Evolutionary conservation across 352 stramenopile species (phyloP), one percentile per base, ranked within the genome.

Genomic region (Phytophthora ramorum): DNA sequence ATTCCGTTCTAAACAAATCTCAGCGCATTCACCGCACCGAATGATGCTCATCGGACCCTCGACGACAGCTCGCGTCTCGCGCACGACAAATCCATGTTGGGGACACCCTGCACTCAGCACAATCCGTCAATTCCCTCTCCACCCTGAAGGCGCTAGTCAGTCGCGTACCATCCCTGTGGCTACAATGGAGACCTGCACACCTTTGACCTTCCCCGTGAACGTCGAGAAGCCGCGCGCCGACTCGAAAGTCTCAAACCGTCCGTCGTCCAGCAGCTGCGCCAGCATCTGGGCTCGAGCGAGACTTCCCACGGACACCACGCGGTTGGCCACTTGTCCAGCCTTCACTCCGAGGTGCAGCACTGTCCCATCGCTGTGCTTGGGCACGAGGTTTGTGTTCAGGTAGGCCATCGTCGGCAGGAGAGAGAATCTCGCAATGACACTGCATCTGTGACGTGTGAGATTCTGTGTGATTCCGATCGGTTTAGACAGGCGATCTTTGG

Each of bases 51-150:
- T 82, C 4, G 75, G 69, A 0, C 81, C 81, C 9, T 71, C 41
- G 3, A 87, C 74, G 20, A 90, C 66, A 10, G 69, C 73, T 22
- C 80, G 66, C n/a, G 73, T 71, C 63, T 92, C 84, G 28, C 84
- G 73, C 16, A 91, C 82, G 17, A 90, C 66, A 63, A 92, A 62
- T 92, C 84, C 82, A 92, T 92, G 59, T 90, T 92, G 10, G 84
- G 65, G 10, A 66, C 69, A 8, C 84, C 84, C 73, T 84, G 19
- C 32, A 26, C 12, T 3, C 20, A 49, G 1, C n/a, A 34, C 30
- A n/a, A 52, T 1, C 7, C n/a, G 7, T 44, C n/a, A 44, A 12
- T 16, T 12, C 34, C 34, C 38, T 20, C n/a, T 44, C 38, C 38
- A 44, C 16, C 14, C 38, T 5, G 0, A 20, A 20, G 6, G 2